phyloP scores from a whole-genome alignment of 192 early-diverging fungal species.

The Coemansia sp. region DNA sequence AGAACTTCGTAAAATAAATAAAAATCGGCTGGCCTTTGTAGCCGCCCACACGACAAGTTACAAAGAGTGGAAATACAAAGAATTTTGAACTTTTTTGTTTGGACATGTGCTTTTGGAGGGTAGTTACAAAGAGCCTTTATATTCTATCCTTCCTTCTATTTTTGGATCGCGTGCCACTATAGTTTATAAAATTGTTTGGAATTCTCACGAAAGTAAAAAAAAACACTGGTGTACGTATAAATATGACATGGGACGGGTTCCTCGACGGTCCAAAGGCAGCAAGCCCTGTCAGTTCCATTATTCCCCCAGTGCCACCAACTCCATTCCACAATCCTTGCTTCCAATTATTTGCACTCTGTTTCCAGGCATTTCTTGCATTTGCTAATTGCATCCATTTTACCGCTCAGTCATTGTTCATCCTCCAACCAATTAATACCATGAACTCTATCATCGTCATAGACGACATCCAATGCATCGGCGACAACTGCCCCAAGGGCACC shows the following conservation, averaged over 20 bases:
- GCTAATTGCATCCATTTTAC: too few relatives aligned
- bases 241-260: too few relatives aligned
- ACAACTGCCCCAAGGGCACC: slow-evolving; percentile 4
- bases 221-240: too few relatives aligned
- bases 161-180: not conserved
- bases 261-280: not conserved
- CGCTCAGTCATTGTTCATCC: not conserved
- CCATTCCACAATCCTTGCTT: too few relatives aligned
- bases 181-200: not conserved
- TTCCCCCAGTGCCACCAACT: too few relatives aligned
- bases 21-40: too few relatives aligned
- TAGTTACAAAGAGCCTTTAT: not conserved
- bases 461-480: slow-evolving; percentile 6
- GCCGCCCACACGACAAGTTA: too few relatives aligned
- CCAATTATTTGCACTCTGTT: not conserved
- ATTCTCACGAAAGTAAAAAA: not conserved
- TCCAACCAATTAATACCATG: not conserved
- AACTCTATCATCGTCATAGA: not conserved
- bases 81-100: too few relatives aligned
- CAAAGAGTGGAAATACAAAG: too few relatives aligned
- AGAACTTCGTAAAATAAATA: too few relatives aligned
- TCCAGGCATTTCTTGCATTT: not conserved
- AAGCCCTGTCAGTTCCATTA: too few relatives aligned
- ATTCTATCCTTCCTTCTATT: not conserved
- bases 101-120: too few relatives aligned